Conservation (phyloP, 306 rosid genomes). For the Pterocarpus macrocarpus region DNA sequence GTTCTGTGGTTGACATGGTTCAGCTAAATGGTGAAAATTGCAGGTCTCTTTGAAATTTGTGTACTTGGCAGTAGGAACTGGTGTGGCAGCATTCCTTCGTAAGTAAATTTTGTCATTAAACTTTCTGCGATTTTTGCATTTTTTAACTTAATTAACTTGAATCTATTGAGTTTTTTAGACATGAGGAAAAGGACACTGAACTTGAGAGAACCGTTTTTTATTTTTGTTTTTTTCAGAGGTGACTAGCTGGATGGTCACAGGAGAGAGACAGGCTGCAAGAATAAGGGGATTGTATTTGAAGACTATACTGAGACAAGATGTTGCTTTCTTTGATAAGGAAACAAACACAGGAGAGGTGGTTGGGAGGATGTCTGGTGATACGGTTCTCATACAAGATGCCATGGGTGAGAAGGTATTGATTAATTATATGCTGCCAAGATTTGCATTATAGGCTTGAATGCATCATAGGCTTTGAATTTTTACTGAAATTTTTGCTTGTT, state of each 20-base stretch:
- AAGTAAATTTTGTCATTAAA: constrained; percentile 45
- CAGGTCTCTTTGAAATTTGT: constrained; percentile 79
- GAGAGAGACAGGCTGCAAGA: constrained; percentile 93
- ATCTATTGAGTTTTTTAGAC: neutral
- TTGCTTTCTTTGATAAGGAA: constrained; percentile 85
- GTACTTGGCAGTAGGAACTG: constrained; percentile 72
- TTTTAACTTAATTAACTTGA: neutral
- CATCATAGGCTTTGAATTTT: no score
- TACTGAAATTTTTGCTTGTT: neutral
- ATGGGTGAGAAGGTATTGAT: constrained; percentile 87
- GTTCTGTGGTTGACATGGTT: neutral
- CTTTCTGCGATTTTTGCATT: neutral
- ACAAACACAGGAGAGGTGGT: constrained; percentile 90
- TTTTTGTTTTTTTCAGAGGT: constrained; percentile 68
- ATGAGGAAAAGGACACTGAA: constrained; percentile 12
- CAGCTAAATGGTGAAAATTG: neutral
- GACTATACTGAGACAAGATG: constrained; percentile 87
- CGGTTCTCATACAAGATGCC: constrained; percentile 95
- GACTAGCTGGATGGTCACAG: constrained; percentile 89
- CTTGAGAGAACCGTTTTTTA: constrained; percentile 4
- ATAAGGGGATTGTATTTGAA: constrained; percentile 86
- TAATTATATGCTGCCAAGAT: neutral
- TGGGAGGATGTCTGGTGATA: constrained; percentile 94
- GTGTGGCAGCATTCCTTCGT: constrained; percentile 79
- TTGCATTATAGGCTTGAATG: neutral